Conservation (phyloP, 192 early-diverging fungal species). For the Backusella australiensis region DNA sequence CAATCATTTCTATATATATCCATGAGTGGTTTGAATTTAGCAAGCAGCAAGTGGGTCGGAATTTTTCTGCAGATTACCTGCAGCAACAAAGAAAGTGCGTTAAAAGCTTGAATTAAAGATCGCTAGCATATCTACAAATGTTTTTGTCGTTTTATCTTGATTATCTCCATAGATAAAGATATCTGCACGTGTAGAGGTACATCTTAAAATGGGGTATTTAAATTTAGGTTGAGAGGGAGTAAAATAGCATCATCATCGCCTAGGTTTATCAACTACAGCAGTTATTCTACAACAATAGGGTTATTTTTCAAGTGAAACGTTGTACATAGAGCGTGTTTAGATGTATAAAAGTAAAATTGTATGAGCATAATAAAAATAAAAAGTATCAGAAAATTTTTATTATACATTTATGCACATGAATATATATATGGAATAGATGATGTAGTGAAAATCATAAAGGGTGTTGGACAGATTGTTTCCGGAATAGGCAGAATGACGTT, state of each 20-base stretch:
- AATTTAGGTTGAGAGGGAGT: not conserved
- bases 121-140: not conserved
- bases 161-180: not conserved
- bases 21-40: not conserved
- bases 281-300: not conserved
- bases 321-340: not conserved
- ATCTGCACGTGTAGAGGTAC: not conserved
- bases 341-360: not conserved
- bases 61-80: not conserved
- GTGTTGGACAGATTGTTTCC: not conserved
- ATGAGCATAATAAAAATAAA: not conserved
- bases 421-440: not conserved
- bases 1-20: not conserved
- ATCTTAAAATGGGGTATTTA: not conserved
- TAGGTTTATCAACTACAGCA: not conserved
- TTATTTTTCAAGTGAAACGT: not conserved
- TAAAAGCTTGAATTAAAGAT: not conserved
- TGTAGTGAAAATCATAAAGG: not conserved
- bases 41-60: not conserved
- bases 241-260: not conserved
- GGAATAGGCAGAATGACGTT: not conserved
- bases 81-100: not conserved
- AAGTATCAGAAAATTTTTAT: not conserved
- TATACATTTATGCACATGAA: not conserved
- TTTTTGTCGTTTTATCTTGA: not conserved